Evolutionary conservation across 495 filamentous ascomycete species (phyloP).

Genomic region (Umbilicaria muhlenbergii): DNA sequence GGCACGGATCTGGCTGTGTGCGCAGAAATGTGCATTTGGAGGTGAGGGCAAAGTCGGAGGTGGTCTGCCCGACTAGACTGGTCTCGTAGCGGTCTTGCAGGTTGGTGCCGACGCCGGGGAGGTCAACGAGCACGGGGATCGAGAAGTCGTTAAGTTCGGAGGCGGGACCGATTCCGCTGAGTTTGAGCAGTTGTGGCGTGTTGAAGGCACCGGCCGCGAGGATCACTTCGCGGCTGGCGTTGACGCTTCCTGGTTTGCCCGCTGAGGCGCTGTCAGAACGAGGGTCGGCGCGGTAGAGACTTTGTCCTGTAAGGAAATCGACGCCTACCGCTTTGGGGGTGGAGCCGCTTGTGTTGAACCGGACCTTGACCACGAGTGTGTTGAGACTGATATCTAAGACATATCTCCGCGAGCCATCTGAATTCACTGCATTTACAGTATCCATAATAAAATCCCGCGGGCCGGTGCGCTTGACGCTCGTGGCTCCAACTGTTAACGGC

Average conservation of each 20-base stretch:
- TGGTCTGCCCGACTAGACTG: too few relatives aligned
- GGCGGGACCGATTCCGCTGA: conserved; percentile 42
- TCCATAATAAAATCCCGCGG: conserved; percentile 37
- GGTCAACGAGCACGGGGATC: conserved; percentile 25
- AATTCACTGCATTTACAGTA: conserved; percentile 31
- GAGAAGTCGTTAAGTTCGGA: conserved; percentile 28
- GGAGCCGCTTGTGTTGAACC: conserved; percentile 28
- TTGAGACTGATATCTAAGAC: conserved; percentile 42
- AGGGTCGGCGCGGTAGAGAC: conserved; percentile 45
- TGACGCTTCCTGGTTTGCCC: conserved; percentile 27
- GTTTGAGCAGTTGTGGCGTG: conserved; percentile 47
- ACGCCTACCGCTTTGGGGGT: conserved; percentile 43
- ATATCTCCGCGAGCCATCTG: conserved; percentile 38
- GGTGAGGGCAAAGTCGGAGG: too few relatives aligned
- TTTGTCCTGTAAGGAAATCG: conserved; percentile 42
- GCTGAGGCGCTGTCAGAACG: conserved; percentile 10
- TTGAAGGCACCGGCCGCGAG: conserved; percentile 44
- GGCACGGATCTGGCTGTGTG: too few relatives aligned
- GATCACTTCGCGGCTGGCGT: conserved; percentile 45
- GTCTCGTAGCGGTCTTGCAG: conserved; percentile 23
- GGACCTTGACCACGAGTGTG: conserved; percentile 43
- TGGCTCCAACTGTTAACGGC: conserved; percentile 24
- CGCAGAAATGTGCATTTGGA: too few relatives aligned
- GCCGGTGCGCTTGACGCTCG: conserved; percentile 31
- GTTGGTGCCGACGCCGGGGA: conserved; percentile 32